Percentiles rank a stretch among this genome's conserved stretches.
These are phyloP conservation scores for Pseudozyma sp. DNA, from an alignment of 1,284 basidiomycete species.

Conservation along the genomic window DNA sequence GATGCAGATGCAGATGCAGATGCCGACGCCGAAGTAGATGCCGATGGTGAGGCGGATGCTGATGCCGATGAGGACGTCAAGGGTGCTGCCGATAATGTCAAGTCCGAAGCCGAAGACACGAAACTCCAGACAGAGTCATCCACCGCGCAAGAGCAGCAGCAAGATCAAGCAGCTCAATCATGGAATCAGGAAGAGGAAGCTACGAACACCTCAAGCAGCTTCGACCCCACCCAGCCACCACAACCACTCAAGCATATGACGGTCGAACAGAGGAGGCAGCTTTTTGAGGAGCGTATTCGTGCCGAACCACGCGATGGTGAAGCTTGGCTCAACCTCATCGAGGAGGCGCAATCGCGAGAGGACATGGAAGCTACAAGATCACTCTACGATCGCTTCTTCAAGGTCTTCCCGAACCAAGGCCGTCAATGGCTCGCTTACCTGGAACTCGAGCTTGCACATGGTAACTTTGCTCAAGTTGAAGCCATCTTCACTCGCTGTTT, in stretches of 20 bases:
- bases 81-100: neutral
- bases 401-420: slow-evolving; percentile 78
- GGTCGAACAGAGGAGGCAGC: slow-evolving; percentile 38
- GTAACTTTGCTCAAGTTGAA: slow-evolving; percentile 73
- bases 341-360: slow-evolving; percentile 76
- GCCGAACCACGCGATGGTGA: slow-evolving; percentile 76
- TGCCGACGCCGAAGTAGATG: slow-evolving; percentile 19
- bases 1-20: slow-evolving; percentile 22
- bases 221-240: slow-evolving; percentile 13
- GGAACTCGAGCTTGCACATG: slow-evolving; percentile 79
- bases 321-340: slow-evolving; percentile 78
- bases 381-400: slow-evolving; percentile 80
- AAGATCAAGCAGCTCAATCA: neutral
- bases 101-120: slow-evolving; percentile 4
- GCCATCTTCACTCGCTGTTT: slow-evolving; percentile 81
- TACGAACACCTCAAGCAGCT: neutral
- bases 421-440: slow-evolving; percentile 75
- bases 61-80: slow-evolving; percentile 13
- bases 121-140: neutral
- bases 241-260: slow-evolving; percentile 42
- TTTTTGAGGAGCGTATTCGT: slow-evolving; percentile 66
- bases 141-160: slow-evolving; percentile 1
- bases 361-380: slow-evolving; percentile 78
- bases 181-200: neutral
- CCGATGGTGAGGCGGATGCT: slow-evolving; percentile 19